These are phyloP conservation scores for Juncus inflexus DNA, from an alignment of 176 grass and related monocot species.

Conservation along the genomic window DNA sequence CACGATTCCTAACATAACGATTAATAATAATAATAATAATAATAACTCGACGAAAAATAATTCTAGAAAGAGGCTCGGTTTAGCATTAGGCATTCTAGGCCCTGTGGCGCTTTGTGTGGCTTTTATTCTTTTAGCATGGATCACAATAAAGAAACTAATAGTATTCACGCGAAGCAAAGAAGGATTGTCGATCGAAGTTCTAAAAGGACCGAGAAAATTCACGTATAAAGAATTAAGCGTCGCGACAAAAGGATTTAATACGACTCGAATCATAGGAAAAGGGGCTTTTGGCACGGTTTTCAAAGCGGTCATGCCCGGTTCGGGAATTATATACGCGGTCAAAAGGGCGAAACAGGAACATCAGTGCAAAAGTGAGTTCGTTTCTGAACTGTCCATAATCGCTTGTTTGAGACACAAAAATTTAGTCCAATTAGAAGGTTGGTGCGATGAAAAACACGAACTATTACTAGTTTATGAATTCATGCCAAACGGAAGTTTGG, in stretches of 20 bases:
- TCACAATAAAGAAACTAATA: slow-evolving; percentile 45
- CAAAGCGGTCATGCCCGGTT: slow-evolving; percentile 47
- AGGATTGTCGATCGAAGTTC: slow-evolving; percentile 33
- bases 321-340: slow-evolving; percentile 35
- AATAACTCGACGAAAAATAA: background rate
- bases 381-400: slow-evolving; percentile 71
- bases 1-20: slow-evolving; percentile 11
- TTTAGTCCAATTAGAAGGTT: slow-evolving; percentile 72
- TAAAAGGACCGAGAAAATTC: slow-evolving; percentile 85
- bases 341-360: slow-evolving; percentile 83
- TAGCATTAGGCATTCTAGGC: slow-evolving; percentile 50
- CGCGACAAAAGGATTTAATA: slow-evolving; percentile 70
- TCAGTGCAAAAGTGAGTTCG: slow-evolving; percentile 73
- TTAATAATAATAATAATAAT: background rate
- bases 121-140: slow-evolving; percentile 55
- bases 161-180: slow-evolving; percentile 31
- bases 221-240: slow-evolving; percentile 66
- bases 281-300: slow-evolving; percentile 88
- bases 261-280: slow-evolving; percentile 55
- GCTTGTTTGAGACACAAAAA: slow-evolving; percentile 89
- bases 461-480: slow-evolving; percentile 84
- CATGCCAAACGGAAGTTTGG: slow-evolving; percentile 89
- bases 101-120: slow-evolving; percentile 41
- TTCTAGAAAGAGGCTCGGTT: slow-evolving; percentile 38
- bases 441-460: slow-evolving; percentile 76